These are phyloP conservation scores for Pyrenophora seminiperda DNA, from an alignment of 2,329 filamentous ascomycete genomes.

Conservation along the genomic window DNA sequence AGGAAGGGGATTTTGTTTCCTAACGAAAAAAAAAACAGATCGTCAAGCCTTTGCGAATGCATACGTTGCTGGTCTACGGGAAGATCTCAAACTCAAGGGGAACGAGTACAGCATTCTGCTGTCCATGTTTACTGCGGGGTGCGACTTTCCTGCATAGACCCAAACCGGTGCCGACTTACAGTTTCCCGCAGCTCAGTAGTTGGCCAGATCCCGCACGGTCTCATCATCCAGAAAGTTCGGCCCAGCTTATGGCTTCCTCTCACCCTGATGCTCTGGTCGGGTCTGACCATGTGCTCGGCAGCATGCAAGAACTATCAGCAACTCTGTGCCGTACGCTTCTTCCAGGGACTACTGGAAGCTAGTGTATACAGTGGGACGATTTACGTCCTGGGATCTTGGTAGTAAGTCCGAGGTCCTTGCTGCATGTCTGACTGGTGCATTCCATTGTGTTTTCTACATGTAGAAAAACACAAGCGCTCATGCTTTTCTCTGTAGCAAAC, in stretches of 20 bases:
- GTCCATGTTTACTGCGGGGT: conserved; percentile 32
- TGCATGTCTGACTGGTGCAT: neutral
- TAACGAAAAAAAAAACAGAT: conserved; percentile 10
- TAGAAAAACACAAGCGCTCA: neutral
- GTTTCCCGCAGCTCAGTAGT: conserved; percentile 21
- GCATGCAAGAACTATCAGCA: conserved; percentile 30
- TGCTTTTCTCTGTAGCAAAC: conserved; percentile 17
- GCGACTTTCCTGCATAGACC: neutral
- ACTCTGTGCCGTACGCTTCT: conserved; percentile 28
- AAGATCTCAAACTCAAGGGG: conserved; percentile 30
- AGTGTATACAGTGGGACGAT: conserved; percentile 30
- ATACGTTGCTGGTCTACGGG: conserved; percentile 32
- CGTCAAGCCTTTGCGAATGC: conserved; percentile 32
- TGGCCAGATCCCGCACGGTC: conserved; percentile 28
- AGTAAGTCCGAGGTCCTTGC: conserved; percentile 24
- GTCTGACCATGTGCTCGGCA: conserved; percentile 34
- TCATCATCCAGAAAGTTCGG: conserved; percentile 32
- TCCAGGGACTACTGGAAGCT: conserved; percentile 30
- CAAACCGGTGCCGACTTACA: conserved; percentile 1
- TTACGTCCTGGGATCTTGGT: conserved; percentile 35
- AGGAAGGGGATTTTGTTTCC: neutral
- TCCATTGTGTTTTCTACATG: neutral
- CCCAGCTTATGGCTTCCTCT: conserved; percentile 32
- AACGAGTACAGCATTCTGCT: conserved; percentile 32
- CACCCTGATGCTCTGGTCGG: conserved; percentile 30